Evolutionary conservation across 2,329 filamentous ascomycete genomes (phyloP).

Genomic region (Penicillium oxalicum): DNA sequence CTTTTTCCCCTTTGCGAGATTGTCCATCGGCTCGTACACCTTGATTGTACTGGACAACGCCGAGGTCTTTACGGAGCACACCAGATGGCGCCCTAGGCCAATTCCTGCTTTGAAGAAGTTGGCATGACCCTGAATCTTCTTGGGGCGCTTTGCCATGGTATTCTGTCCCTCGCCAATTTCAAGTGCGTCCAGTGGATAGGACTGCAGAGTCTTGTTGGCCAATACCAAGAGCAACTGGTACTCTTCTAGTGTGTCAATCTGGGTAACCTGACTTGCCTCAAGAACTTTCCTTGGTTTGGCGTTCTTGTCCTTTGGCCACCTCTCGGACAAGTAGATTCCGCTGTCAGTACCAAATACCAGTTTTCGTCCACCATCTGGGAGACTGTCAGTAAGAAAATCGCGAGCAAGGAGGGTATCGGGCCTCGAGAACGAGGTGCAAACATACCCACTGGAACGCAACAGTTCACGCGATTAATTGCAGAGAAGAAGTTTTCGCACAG

Average conservation of each 20-base stretch:
- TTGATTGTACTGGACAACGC: constrained; percentile 94
- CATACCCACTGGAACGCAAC: constrained; percentile 83
- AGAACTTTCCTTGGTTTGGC: constrained; percentile 73
- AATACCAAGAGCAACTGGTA: constrained; percentile 87
- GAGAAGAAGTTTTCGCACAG: constrained; percentile 87
- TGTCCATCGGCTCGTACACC: constrained; percentile 97
- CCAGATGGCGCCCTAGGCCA: constrained; percentile 85
- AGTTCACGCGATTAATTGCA: constrained; percentile 82
- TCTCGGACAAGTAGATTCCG: constrained; percentile 86
- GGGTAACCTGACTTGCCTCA: constrained; percentile 80
- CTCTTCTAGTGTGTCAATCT: constrained; percentile 93
- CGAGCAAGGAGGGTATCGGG: neutral
- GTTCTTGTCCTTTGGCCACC: constrained; percentile 74
- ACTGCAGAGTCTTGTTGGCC: constrained; percentile 86
- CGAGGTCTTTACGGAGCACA: constrained; percentile 93
- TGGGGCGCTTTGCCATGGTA: constrained; percentile 73
- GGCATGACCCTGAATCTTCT: constrained; percentile 95
- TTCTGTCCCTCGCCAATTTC: constrained; percentile 71
- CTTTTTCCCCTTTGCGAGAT: constrained; percentile 87
- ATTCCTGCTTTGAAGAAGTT: constrained; percentile 98
- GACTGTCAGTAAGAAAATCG: constrained; percentile 12
- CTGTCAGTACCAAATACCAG: constrained; percentile 90
- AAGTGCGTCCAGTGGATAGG: constrained; percentile 79
- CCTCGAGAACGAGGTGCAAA: constrained; percentile 7
- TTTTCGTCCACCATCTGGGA: constrained; percentile 82